Conservation (phyloP, 495 filamentous ascomycete genomes). For the Aspergillus indologenus region DNA sequence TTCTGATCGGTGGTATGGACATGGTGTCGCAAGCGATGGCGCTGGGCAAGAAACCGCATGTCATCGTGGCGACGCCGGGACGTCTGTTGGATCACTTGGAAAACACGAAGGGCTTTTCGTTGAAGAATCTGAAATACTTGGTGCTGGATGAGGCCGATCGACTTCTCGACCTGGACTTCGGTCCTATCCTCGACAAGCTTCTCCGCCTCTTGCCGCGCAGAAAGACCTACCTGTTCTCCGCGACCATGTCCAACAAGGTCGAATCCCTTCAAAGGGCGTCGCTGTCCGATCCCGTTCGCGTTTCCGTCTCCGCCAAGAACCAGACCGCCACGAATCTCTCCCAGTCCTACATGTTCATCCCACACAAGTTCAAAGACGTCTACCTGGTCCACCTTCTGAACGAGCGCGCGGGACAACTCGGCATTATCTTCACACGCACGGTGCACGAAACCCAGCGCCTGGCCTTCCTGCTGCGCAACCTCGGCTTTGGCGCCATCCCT, state of each 20-base stretch:
- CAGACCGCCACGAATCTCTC: conserved; percentile 83
- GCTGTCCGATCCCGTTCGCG: conserved; percentile 70
- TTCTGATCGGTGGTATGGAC: conserved; percentile 90
- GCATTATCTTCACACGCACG: conserved; percentile 90
- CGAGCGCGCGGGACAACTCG: conserved; percentile 76
- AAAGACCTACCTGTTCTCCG: conserved; percentile 87
- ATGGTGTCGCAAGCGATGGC: conserved; percentile 88
- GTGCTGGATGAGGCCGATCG: conserved; percentile 96
- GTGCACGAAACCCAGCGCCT: conserved; percentile 86
- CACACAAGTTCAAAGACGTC: conserved; percentile 84
- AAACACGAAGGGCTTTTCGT: conserved; percentile 92
- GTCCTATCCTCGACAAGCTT: conserved; percentile 86
- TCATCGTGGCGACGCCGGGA: conserved; percentile 82
- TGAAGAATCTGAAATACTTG: conserved; percentile 75
- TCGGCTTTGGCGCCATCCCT: conserved; percentile 84
- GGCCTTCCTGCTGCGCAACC: conserved; percentile 71
- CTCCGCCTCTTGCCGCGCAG: conserved; percentile 68
- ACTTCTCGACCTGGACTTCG: conserved; percentile 91
- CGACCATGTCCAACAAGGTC: conserved; percentile 89
- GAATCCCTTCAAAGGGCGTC: conserved; percentile 88
- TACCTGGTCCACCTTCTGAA: conserved; percentile 85
- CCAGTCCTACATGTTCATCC: conserved; percentile 80
- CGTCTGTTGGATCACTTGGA: conserved; percentile 90
- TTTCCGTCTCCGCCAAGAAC: conserved; percentile 75
- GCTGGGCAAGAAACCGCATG: conserved; percentile 86